Base-by-base conservation (phyloP, 176 grass and related monocot species). In the Luzula sylvatica region DNA sequence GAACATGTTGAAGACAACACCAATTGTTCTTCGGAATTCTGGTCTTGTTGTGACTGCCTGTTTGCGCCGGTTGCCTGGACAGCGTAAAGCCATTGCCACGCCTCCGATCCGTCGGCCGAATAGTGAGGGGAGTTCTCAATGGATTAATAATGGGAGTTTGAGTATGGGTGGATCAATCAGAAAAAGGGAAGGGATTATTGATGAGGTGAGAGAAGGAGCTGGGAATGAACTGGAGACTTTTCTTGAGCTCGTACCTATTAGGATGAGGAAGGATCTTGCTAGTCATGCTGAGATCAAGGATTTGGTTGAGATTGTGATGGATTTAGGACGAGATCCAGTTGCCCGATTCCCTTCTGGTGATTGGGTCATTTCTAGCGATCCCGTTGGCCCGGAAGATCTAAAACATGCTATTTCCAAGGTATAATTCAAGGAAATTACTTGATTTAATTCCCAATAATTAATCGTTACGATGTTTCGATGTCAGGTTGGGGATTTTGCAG, bases 271-370 rank as follows among this genome's bases (percentile, higher is more conserved):
- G 42, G 84, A 77, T 58, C 58, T 96, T 23, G 74, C 40, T 39
- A 68, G 69, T 66, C 84, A 96, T 50, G 63, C 49, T 19, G 74
- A 96, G 65, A 52, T 86, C 43, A 66, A 78, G 77, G 67, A 86
- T 42, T 78, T 96, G 64, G 80, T 96, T 39, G 90, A 96, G 81
- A 77, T 96, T 43, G 81, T 96, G 52, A 68, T 96, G 84, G 90
- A 96, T 83, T 76, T 96, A 41, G 90, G 90, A 2, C 75, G 90
- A 48, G 64, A 60, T 38, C 90, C 90, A 5, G 19, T 89, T 12
- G 90, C 90, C 6, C 73, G 90, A 30, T 96, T 96, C 75, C 90
- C 90, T 0, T 79, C 90, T 0, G 90, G 90, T 0, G 90, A 96
- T 65, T 96, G 90, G 84, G 50, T 77, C 50, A 89, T 96, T 48